Evolutionary conservation across 352 stramenopile genomes (phyloP), one percentile per base, ranked within the genome.

Genomic region (Phytophthora nicotianae): DNA sequence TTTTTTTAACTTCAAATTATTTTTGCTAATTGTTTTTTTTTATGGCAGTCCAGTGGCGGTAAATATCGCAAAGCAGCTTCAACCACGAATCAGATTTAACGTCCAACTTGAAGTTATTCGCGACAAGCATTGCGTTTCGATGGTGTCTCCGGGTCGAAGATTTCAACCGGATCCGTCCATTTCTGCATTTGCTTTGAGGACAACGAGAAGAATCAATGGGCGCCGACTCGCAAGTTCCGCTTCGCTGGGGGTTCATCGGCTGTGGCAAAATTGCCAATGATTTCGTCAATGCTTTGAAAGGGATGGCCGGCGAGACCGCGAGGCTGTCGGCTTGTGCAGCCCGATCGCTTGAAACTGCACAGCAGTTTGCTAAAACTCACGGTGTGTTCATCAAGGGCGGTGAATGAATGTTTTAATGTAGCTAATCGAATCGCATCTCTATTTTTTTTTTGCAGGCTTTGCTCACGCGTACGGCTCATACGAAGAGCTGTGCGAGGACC

Each of bases 391-490:
- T 51, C 27, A 17, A 29, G 38, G 14, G 14, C 17, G 9, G 9
- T 21, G 10, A 38, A 91, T 62, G 58, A 92, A n/a, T 13, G 11
- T 33, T 49, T 16, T 16, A 21, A 7, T 2, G 3, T 50, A 4
- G 42, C 40, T 61, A 11, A 59, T 21, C 16, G n/a, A 37, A 1
- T 41, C 50, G 11, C 5, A 26, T 4, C 19, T 38, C 26, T 4
- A 3, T 5, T 33, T 33, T 48, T 4, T 2, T 5, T 33, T 33
- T 48, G 42, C 17, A 88, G 76, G 69, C 13, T 78, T 96, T 65
- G 50, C 75, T 10, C 73, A 43, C 6, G 66, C 74, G 8, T 93
- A 97, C 63, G 89, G 73, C 7, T 90, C 77, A 37, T 98, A 98
- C 63, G 79, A 93, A 29, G 80, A 89, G 57, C 68, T 98, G 19